These are phyloP conservation scores for Pythium sp. DNA, from an alignment of 352 stramenopile species.

Conservation along the genomic window DNA sequence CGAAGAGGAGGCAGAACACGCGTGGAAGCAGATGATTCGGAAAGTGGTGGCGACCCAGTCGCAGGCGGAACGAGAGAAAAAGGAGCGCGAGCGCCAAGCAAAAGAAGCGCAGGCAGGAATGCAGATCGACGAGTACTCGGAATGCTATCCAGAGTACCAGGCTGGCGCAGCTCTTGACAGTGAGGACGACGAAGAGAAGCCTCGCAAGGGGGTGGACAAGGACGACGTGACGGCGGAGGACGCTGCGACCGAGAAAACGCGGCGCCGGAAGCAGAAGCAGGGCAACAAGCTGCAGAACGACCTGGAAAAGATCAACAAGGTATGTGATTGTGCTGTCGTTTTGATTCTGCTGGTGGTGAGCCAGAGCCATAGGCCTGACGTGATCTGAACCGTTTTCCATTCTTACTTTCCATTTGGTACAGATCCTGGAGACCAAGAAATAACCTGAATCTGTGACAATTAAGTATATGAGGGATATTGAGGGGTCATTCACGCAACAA, in stretches of 20 bases:
- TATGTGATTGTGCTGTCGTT: constrained; percentile 21
- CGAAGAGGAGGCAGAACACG: constrained; percentile 41
- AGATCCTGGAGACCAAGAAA: constrained; percentile 13
- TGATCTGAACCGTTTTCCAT: background rate
- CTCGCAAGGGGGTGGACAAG: constrained; percentile 25
- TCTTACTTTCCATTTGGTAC: background rate
- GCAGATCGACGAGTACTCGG: constrained; percentile 49
- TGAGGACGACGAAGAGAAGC: constrained; percentile 65
- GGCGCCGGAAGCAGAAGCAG: constrained; percentile 65
- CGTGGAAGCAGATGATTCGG: constrained; percentile 57
- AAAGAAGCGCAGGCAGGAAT: constrained; percentile 39
- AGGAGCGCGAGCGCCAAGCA: constrained; percentile 30
- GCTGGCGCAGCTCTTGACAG: constrained; percentile 37
- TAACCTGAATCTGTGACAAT: background rate
- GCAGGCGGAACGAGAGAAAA: constrained; percentile 36
- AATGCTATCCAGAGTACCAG: constrained; percentile 54
- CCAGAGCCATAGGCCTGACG: background rate
- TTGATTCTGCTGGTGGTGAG: background rate
- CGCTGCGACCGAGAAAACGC: constrained; percentile 26
- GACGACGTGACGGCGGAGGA: constrained; percentile 24
- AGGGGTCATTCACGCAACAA: background rate
- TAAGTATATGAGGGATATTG: background rate
- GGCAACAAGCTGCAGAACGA: constrained; percentile 66
- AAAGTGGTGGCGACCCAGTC: constrained; percentile 53
- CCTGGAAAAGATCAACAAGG: constrained; percentile 75